Evolutionary conservation across 1,284 basidiomycete species (phyloP).

Genomic region (Ceratobasidium sp.): DNA sequence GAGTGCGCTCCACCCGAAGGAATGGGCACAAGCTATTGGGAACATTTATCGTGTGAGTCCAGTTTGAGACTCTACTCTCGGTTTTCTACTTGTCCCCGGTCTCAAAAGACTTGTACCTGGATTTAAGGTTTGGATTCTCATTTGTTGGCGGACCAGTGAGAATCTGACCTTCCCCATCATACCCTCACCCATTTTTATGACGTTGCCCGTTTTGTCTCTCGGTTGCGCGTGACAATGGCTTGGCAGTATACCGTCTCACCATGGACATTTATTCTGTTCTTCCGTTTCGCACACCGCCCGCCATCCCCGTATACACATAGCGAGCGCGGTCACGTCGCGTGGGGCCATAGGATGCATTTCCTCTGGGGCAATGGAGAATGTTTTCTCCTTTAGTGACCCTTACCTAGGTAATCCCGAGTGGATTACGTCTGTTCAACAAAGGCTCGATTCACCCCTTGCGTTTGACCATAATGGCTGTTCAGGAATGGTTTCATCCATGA

Average conservation of each 20-base stretch:
- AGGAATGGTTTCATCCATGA: too few relatives aligned
- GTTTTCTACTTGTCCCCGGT: neutral
- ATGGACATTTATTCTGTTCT: too few relatives aligned
- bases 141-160: too few relatives aligned
- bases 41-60: slow-evolving; percentile 78
- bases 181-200: neutral
- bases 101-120: neutral
- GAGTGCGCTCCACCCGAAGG: slow-evolving; percentile 90
- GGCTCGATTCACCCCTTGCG: neutral
- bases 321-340: neutral
- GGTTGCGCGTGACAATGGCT: too few relatives aligned
- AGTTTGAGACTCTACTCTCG: neutral
- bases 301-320: neutral
- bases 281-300: neutral
- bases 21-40: slow-evolving; percentile 86
- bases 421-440: too few relatives aligned
- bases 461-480: too few relatives aligned
- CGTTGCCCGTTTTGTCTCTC: neutral
- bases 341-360: too few relatives aligned
- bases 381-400: neutral
- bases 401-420: neutral
- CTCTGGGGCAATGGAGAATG: neutral
- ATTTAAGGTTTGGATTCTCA: neutral
- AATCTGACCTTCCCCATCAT: too few relatives aligned
- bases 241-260: too few relatives aligned